phyloP scores from a whole-genome alignment of 257 asterid species.

The Knoxia roxburghii region DNA sequence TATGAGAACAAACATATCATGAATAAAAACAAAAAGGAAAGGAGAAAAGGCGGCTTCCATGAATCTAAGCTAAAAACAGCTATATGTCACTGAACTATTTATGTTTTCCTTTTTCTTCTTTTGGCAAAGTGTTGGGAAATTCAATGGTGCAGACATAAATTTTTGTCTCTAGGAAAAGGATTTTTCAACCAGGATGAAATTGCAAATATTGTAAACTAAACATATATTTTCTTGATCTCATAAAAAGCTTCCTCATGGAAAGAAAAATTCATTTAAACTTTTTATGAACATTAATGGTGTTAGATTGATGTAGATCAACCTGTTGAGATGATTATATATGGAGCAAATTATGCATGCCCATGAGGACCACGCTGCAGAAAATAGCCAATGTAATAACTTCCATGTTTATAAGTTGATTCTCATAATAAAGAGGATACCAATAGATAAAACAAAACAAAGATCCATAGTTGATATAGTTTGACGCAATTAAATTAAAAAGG shows the following conservation, averaged over 20 bases:
- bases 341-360: not conserved
- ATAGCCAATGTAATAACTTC: not conserved
- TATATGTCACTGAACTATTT: too few species aligned
- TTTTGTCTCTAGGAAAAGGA: not conserved
- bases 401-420: not conserved
- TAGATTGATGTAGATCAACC: not conserved
- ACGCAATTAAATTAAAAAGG: not conserved
- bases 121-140: not conserved
- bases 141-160: not conserved
- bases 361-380: not conserved
- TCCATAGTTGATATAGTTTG: not conserved
- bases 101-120: too few species aligned
- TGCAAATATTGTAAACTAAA: not conserved
- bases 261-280: not conserved
- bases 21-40: not conserved
- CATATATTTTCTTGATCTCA: not conserved
- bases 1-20: not conserved
- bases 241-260: not conserved
- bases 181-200: not conserved
- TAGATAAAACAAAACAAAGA: not conserved
- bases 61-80: not conserved
- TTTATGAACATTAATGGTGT: not conserved
- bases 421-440: not conserved
- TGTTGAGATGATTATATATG: not conserved
- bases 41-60: not conserved